Evolutionary conservation across 768 basidiomycete genomes (phyloP).

Genomic region (Suillus luteus): DNA sequence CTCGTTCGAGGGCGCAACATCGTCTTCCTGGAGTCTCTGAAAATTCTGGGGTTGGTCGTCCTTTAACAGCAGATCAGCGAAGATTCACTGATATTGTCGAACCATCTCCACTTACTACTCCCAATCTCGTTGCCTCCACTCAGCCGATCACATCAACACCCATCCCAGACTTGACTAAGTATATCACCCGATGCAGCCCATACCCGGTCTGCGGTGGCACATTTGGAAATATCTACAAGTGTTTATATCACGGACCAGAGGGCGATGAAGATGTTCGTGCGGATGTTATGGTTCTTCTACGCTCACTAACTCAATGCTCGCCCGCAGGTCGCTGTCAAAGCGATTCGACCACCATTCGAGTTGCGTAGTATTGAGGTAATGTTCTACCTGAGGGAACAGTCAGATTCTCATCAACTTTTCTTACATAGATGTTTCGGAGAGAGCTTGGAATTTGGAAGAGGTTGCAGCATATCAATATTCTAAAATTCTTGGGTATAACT

Average conservation of each 20-base stretch:
- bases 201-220: background rate
- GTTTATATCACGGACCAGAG: background rate
- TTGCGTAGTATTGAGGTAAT: background rate
- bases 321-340: background rate
- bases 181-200: background rate
- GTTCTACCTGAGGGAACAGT: background rate
- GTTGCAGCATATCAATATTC: background rate
- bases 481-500: background rate
- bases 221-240: background rate
- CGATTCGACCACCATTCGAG: background rate
- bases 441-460: constrained; percentile 1
- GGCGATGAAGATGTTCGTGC: background rate
- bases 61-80: background rate
- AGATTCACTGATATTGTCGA: no score
- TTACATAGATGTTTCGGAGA: no score
- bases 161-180: background rate
- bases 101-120: background rate
- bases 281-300: background rate
- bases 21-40: background rate
- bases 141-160: background rate
- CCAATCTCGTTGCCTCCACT: background rate
- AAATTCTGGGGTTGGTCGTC: background rate
- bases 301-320: background rate
- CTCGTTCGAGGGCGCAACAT: background rate
- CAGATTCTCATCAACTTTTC: background rate